A percentile compares a stretch with the other conserved stretches of the same genome.
Conservation (phyloP, 140 eudicot genomes). For the Senecio squalidus region DNA sequence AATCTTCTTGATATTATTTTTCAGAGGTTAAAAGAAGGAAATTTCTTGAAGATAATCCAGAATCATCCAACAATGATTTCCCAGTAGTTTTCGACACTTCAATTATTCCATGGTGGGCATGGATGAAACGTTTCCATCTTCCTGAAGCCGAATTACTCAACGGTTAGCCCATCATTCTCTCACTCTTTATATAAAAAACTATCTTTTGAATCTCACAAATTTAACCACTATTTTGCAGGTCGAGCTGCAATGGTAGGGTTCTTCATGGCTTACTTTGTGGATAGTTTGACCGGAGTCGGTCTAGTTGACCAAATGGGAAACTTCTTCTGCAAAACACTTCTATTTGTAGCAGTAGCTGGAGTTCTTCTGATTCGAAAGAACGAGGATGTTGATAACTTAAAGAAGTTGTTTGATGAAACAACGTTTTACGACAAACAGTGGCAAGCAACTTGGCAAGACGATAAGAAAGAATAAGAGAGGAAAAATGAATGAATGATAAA, state of each 20-base stretch:
- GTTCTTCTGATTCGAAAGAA: constrained; percentile 86
- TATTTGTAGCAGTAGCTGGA: constrained; percentile 83
- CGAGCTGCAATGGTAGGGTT: constrained; percentile 99
- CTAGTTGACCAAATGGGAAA: constrained; percentile 98
- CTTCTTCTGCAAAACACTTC: constrained; percentile 97
- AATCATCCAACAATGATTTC: constrained; percentile 81
- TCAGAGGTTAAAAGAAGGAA: constrained; percentile 96
- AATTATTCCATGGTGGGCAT: constrained; percentile 98
- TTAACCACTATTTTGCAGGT: constrained; percentile 40
- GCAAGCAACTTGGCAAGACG: constrained; percentile 99
- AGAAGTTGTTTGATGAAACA: constrained; percentile 82
- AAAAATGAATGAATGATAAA: constrained; percentile 10
- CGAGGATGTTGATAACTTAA: constrained; percentile 74
- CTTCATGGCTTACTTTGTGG: constrained; percentile 99
- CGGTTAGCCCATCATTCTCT: constrained; percentile 39
- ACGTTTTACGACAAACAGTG: constrained; percentile 98
- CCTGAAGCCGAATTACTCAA: constrained; percentile 97
- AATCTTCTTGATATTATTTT: constrained; percentile 19
- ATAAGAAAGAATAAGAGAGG: constrained; percentile 35
- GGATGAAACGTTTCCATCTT: constrained; percentile 96
- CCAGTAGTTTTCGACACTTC: constrained; percentile 93
- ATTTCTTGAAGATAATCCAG: constrained; percentile 86
- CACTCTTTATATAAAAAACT: background rate
- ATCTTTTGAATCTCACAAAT: background rate
- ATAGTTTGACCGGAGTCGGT: constrained; percentile 96